Evolutionary conservation across 2,329 filamentous ascomycete species (phyloP), one percentile per base, ranked within the genome.

Genomic region (Grosmannia serpens): DNA sequence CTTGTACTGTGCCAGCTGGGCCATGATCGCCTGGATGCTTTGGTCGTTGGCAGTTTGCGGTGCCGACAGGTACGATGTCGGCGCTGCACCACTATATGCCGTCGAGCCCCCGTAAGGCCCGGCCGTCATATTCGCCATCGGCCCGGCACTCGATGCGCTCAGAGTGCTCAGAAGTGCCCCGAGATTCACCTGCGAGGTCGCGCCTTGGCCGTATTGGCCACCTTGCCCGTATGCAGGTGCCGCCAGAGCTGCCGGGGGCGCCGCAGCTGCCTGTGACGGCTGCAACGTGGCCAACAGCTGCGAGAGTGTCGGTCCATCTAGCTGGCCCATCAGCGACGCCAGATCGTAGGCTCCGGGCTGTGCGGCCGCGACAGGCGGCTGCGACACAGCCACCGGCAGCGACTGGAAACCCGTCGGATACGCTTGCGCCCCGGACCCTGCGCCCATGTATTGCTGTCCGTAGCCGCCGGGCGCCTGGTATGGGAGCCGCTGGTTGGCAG

Each of bases 1-100:
- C 62, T 84, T 77, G 66, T 82, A 86, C 64, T 80, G 82, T 53
- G 85, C 81, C 60, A 90, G 73, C 65, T 88, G 84, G 17, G 85
- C 84, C 81, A 91, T 87, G 56, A 91, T 88, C 65, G 88, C 86
- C 68, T 86, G 81, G 64, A 90, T 77, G 57, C 83, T 77, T 15
- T 84, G 74, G 10, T 76, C 61, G 26, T 56, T 60, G n/a, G 47
- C 29, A 5, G 52, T 41, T 73, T 71, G 15, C 67, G 66, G 58
- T 67, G 27, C 20, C 8, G 50, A 63, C 61, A 62, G 57, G 47
- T 65, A 62, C 29, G 64, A 58, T 44, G 67, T 67, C 8, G 67
- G 55, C 15, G 65, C 60, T 1, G 58, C 60, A 1, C 46, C 13
- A 4, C 41, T 49, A 13, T 63, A 59, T 8, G 55, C 8, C 1